A percentile compares a stretch with the other conserved stretches of the same genome.
phyloP scores from a whole-genome alignment of 495 filamentous ascomycete species.

The Neurospora cerealis region DNA sequence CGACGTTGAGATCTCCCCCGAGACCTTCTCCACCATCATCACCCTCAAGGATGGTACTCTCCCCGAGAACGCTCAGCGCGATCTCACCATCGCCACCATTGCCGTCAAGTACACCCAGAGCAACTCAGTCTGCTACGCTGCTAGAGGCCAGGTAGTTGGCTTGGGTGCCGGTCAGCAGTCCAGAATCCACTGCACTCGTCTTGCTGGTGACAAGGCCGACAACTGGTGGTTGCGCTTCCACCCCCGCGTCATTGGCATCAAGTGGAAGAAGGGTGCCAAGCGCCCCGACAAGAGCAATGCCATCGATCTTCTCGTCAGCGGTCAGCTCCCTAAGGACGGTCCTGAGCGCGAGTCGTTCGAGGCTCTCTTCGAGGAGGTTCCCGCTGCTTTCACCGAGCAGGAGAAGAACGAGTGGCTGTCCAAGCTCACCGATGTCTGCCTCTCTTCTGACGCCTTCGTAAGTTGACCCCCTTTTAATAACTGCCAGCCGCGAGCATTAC shows the following conservation, averaged over 20 bases:
- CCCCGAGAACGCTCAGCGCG: constrained; percentile 71
- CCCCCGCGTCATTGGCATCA: constrained; percentile 71
- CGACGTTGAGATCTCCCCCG: constrained; percentile 73
- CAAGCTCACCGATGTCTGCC: constrained; percentile 70
- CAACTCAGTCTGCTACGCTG: constrained; percentile 96
- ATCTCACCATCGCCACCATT: constrained; percentile 92
- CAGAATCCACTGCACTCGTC: constrained; percentile 93
- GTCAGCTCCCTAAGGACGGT: constrained; percentile 69
- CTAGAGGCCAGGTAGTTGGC: constrained; percentile 88
- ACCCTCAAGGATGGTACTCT: constrained; percentile 68
- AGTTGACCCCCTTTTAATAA: constrained; percentile 24
- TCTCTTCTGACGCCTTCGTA: constrained; percentile 93
- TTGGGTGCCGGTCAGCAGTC: constrained; percentile 95
- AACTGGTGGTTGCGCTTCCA: constrained; percentile 99
- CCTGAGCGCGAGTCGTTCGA: constrained; percentile 80
- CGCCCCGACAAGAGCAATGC: constrained; percentile 95
- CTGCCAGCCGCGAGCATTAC: not conserved
- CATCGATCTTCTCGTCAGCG: constrained; percentile 88
- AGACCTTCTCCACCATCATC: constrained; percentile 76
- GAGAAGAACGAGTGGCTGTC: constrained; percentile 77
- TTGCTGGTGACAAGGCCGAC: constrained; percentile 98
- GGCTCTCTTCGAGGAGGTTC: constrained; percentile 85
- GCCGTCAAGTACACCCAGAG: constrained; percentile 96
- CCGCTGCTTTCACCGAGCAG: constrained; percentile 66
- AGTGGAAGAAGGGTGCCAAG: constrained; percentile 96